These are phyloP conservation scores for Hygrocybe coccinea DNA, from an alignment of 768 basidiomycete genomes.

Conservation along the genomic window DNA sequence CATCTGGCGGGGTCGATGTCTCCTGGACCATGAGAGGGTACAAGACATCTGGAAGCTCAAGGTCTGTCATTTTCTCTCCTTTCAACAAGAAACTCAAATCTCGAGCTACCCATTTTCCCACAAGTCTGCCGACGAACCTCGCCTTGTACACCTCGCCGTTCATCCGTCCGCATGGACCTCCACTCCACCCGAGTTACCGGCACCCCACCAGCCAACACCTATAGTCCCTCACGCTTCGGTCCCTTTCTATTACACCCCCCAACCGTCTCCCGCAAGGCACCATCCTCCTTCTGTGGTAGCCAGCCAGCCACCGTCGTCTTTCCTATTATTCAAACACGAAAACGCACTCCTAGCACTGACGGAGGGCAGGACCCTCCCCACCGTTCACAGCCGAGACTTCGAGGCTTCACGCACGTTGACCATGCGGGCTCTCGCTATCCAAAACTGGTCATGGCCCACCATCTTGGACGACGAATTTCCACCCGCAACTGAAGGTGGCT, in stretches of 20 bases:
- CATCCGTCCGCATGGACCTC: slow-evolving; percentile 71
- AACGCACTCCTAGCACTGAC: slow-evolving; percentile 39
- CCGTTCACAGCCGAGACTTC: background rate
- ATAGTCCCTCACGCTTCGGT: slow-evolving; percentile 8
- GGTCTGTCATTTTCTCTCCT: background rate
- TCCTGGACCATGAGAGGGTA: slow-evolving; percentile 61
- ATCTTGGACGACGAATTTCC: slow-evolving; percentile 47
- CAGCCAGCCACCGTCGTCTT: slow-evolving; percentile 4
- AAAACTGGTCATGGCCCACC: slow-evolving; percentile 47
- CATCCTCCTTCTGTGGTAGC: slow-evolving; percentile 16
- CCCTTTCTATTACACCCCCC: slow-evolving; percentile 5
- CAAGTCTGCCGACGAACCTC: slow-evolving; percentile 56
- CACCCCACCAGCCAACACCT: background rate
- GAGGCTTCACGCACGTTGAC: background rate
- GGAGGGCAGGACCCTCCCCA: slow-evolving; percentile 17
- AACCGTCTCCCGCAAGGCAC: slow-evolving; percentile 6
- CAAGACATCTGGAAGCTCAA: slow-evolving; percentile 58
- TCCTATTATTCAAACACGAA: slow-evolving; percentile 29
- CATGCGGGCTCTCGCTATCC: background rate
- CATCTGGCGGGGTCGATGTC: slow-evolving; percentile 67
- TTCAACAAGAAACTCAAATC: slow-evolving; percentile 7
- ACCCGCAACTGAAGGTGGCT: slow-evolving; percentile 32
- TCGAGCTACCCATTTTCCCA: no score
- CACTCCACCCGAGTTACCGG: slow-evolving; percentile 40
- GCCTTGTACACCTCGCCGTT: slow-evolving; percentile 71